Evolutionary conservation across 73 alveolate species (phyloP), one percentile per base, ranked within the genome.

Genomic region (Breviolum minutum): DNA sequence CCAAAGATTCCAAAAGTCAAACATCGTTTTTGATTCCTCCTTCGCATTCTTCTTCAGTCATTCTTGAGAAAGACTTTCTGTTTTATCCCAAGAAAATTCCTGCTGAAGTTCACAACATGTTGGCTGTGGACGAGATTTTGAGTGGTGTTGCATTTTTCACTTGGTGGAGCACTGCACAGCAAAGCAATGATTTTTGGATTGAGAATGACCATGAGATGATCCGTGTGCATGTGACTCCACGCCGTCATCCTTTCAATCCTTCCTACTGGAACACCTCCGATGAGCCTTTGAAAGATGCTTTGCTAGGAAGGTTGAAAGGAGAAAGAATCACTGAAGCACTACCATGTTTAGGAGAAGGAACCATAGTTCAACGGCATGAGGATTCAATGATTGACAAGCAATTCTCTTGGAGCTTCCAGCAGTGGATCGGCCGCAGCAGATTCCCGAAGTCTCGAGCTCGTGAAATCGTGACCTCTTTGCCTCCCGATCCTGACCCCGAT

Each of bases 31-130:
- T 40, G 54, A 40, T 40, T 40, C 54, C 3, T 40, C 3, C 54
- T 40, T 40, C 54, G 5, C 54, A 0, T 40, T 40, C 54, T 40
- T 40, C 54, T 40, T 40, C 54, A n/a, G n/a, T n/a, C n/a, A n/a
- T n/a, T 40, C 54, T 40, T 40, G 5, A 40, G 3, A 3, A 19
- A 40, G 7, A 7, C n/a, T n/a, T n/a, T n/a, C n/a, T 87, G 48
- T 87, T 87, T 64, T 87, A 87, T 32, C 95, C 95, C 32, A 87
- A 87, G 95, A 87, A 87, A 66, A 20, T 87, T 22, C 82, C 77
- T 5, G 14, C 29, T 2, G 81, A 63, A 7, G 70, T 87, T 27
- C 48, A 63, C 66, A 87, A 10, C 95, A 87, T 87, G 95, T n/a
- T 87, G 95, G 0, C 5, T 5, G 13, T 64, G 6, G 0, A 22